Conservation (phyloP, 1,284 basidiomycete species). For the Ganoderma sinense region DNA sequence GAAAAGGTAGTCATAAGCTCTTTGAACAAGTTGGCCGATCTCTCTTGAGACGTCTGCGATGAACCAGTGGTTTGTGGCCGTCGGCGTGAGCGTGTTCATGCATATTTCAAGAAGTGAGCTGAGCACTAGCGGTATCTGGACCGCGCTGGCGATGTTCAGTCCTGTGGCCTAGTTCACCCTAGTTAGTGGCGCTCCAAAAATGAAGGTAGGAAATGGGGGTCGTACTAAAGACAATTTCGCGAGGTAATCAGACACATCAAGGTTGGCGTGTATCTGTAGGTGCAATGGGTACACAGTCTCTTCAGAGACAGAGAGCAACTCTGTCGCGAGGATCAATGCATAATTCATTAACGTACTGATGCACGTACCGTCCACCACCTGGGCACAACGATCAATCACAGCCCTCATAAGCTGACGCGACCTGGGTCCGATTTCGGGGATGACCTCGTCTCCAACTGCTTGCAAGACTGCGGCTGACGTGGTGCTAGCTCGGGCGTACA, state of each 20-base stretch:
- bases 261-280: conserved; percentile 5
- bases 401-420: conserved; percentile 52
- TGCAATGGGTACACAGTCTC: conserved; percentile 8
- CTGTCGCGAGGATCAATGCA: background rate
- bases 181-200: background rate
- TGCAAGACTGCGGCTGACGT: conserved; percentile 47
- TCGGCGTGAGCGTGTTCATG: conserved; percentile 48
- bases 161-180: background rate
- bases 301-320: conserved; percentile 5
- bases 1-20: conserved; percentile 55
- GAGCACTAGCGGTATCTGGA: conserved; percentile 54
- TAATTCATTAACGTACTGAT: background rate
- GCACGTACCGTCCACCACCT: conserved; percentile 25
- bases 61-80: conserved; percentile 54
- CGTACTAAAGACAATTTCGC: conserved; percentile 8
- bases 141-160: conserved; percentile 21
- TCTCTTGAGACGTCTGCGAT: conserved; percentile 53
- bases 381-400: conserved; percentile 51
- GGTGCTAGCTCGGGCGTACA: conserved; percentile 46
- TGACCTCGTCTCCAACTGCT: conserved; percentile 46
- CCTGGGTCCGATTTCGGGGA: conserved; percentile 26
- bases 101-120: conserved; percentile 54
- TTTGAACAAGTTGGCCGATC: conserved; percentile 46
- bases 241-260: conserved; percentile 5
- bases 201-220: background rate